A percentile compares a stretch with the other conserved stretches of the same genome.
These are phyloP conservation scores for Rickenella mellea DNA, from an alignment of 768 basidiomycete genomes.

Conservation along the genomic window DNA sequence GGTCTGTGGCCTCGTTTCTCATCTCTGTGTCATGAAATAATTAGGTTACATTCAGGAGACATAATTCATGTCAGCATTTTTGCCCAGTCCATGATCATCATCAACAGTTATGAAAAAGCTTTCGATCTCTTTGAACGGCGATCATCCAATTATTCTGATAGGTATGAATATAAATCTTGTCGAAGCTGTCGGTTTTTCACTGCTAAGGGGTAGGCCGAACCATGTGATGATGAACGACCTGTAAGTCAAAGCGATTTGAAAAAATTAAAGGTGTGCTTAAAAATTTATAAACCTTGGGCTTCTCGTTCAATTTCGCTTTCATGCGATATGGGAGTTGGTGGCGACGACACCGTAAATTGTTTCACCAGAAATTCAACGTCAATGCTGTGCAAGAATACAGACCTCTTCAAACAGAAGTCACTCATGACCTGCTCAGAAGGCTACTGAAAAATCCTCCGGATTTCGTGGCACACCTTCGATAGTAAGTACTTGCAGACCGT, in stretches of 20 bases:
- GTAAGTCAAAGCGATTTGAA: too few species aligned
- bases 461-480: not conserved
- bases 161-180: not conserved
- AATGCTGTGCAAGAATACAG: too few species aligned
- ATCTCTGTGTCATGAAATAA: not conserved
- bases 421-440: too few species aligned
- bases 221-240: too few species aligned
- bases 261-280: too few species aligned
- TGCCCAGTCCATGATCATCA: conserved; percentile 4
- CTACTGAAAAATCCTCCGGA: conserved; percentile 1
- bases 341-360: too few species aligned
- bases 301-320: too few species aligned
- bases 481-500: conserved; percentile 4
- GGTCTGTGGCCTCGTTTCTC: conserved; percentile 3
- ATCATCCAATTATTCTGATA: not conserved
- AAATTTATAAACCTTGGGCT: too few species aligned
- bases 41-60: conserved; percentile 1
- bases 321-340: too few species aligned
- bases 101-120: not conserved
- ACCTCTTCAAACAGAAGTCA: too few species aligned
- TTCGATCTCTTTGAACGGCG: not conserved
- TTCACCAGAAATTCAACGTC: too few species aligned
- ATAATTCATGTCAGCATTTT: conserved; percentile 5
- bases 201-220: too few species aligned
- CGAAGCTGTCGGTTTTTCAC: not conserved